These are phyloP conservation scores for Penicillium italicum DNA, from an alignment of 2,329 filamentous ascomycete species.

Conservation along the genomic window DNA sequence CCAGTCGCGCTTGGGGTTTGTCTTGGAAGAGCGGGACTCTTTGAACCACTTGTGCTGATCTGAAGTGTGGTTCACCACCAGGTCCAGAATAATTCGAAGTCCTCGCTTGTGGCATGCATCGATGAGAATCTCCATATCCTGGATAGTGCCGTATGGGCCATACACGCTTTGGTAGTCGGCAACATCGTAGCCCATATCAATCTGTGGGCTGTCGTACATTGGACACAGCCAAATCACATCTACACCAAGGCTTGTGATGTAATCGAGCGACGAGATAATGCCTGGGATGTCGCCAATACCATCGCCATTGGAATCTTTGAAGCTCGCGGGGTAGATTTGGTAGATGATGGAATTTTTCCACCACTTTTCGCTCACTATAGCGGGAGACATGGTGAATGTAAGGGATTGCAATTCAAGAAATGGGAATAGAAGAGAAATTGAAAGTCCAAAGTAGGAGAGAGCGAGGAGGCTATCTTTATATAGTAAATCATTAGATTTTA, in stretches of 20 bases:
- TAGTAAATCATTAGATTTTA: background rate
- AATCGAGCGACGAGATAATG: constrained; percentile 60
- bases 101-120: constrained; percentile 54
- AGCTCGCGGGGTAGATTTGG: constrained; percentile 33
- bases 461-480: constrained; percentile 1
- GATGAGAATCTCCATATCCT: constrained; percentile 59
- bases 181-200: constrained; percentile 67
- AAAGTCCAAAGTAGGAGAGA: background rate
- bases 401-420: background rate
- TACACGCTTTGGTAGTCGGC: constrained; percentile 62
- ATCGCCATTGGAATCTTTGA: constrained; percentile 54
- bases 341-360: constrained; percentile 41
- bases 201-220: constrained; percentile 61
- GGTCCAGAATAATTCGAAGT: constrained; percentile 66
- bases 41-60: constrained; percentile 66
- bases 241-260: constrained; percentile 58
- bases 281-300: constrained; percentile 62
- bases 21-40: constrained; percentile 56
- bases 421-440: background rate
- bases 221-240: constrained; percentile 67
- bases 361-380: constrained; percentile 23
- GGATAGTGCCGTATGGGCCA: constrained; percentile 58
- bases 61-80: constrained; percentile 71
- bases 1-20: constrained; percentile 62
- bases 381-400: constrained; percentile 5